phyloP scores from a whole-genome alignment of 306 rosid genomes.

The Nissolia schottii region DNA sequence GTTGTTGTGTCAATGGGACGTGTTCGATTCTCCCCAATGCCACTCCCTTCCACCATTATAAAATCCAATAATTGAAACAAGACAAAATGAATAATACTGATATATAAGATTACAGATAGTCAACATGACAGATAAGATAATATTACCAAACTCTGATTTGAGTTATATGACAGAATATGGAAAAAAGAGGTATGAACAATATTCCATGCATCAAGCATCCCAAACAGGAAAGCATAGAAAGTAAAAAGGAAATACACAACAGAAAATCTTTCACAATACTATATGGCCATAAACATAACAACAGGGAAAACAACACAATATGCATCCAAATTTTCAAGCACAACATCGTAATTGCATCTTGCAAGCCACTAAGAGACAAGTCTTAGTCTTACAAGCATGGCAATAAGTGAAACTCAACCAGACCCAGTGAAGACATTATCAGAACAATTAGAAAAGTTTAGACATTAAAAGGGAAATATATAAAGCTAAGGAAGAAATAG shows the following conservation, averaged over 20 bases:
- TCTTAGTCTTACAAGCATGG: not conserved
- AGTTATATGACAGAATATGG: not conserved
- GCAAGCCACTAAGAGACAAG: not conserved
- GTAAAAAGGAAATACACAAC: not conserved
- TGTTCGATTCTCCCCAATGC: too few species aligned
- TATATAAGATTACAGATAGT: not conserved
- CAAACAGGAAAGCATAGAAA: not conserved
- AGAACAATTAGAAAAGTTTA: not conserved
- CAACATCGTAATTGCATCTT: not conserved
- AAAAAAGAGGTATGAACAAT: not conserved
- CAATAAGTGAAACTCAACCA: conserved; percentile 3
- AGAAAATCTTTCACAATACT: not conserved
- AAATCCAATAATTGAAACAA: conserved; percentile 11
- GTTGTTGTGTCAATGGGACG: too few species aligned
- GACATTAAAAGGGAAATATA: not conserved
- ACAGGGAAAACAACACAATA: not conserved
- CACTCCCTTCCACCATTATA: not conserved
- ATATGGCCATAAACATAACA: not conserved
- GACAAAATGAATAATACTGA: not conserved
- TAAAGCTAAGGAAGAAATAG: not conserved
- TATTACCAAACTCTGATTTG: not conserved
- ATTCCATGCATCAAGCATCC: not conserved
- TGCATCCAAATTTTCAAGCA: not conserved
- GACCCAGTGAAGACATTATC: not conserved
- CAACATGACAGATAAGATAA: not conserved